Evolutionary conservation across 2,329 filamentous ascomycete species (phyloP), one percentile per base, ranked within the genome.

Genomic region (Cladophialophora yegresii): DNA sequence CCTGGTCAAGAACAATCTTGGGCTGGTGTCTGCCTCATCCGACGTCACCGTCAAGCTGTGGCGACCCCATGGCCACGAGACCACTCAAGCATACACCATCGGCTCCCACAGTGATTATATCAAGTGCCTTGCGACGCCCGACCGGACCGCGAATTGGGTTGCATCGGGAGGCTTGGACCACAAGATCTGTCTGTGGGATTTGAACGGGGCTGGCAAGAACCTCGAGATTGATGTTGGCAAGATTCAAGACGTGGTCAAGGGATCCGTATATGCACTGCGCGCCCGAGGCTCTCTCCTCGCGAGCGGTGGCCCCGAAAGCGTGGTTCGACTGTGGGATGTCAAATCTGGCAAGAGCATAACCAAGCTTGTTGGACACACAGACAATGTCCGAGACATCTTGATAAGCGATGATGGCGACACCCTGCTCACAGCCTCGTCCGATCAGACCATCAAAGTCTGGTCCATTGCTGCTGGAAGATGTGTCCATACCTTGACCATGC

Each of bases 401-500:
- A 87, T 99, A 69, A 96, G 91, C 72, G 87, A 93, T 70, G 87
- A 90, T 65, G 93, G 92, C 45, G 92, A 96, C 74, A 96, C 88
- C 47, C 91, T 99, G 71, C 86, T 99, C 82, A 96, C 93, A 0
- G 93, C 92, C 13, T 96, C 93, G 71, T 93, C 93, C 1, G 95
- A 99, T 76, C 92, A 96, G 78, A 98, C 95, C 0, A 89, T 99
- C 80, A 99, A 99, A 80, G 87, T 98, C 63, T 99, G 95, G 95
- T 97, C 93, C 70, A 88, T 98, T 71, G 95, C 91, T 10, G 93
- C 92, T 23, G 95, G 95, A 61, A 85, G 95, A 71, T 99, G 95
- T 82, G 93, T 98, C 89, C 92, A 97, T 77, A 99, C 95, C 0
- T 85, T 99, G 71, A 97, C 93, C 61, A 99, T 99, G 95, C 95